These are phyloP conservation scores for Debaryomyces sp. DNA, from an alignment of 1,139 yeast species.

Conservation along the genomic window DNA sequence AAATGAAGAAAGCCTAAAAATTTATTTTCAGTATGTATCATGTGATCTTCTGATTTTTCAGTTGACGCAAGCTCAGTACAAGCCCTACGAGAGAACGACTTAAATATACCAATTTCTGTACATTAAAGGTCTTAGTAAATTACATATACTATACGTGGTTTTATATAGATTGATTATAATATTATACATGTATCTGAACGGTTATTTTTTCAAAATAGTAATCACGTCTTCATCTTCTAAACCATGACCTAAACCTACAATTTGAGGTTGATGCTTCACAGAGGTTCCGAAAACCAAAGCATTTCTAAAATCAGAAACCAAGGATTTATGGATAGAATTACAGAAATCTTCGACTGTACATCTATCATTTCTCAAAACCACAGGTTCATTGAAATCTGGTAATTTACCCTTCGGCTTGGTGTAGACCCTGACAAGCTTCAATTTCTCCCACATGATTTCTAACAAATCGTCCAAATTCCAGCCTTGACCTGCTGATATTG, in stretches of 20 bases:
- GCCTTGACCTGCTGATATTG: constrained; percentile 91
- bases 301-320: constrained; percentile 89
- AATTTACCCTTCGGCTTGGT: constrained; percentile 94
- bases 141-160: neutral
- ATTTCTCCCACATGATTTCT: constrained; percentile 92
- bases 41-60: neutral
- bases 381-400: constrained; percentile 95
- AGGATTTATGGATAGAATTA: constrained; percentile 91
- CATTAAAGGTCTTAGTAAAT: neutral
- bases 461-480: constrained; percentile 96
- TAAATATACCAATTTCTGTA: neutral
- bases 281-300: constrained; percentile 91
- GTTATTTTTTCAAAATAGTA: constrained; percentile 78
- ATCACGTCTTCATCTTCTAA: constrained; percentile 96
- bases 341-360: constrained; percentile 94
- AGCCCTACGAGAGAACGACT: neutral
- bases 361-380: constrained; percentile 79
- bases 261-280: constrained; percentile 98
- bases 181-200: constrained; percentile 1
- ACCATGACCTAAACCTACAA: constrained; percentile 81
- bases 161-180: constrained; percentile 4
- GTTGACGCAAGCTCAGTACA: neutral
- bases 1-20: neutral
- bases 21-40: constrained; percentile 3
- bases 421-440: constrained; percentile 89